Evolutionary conservation across 116 monocot genomes (phyloP), one percentile per base, ranked within the genome.

Genomic region (Dioscorea cayenensis): DNA sequence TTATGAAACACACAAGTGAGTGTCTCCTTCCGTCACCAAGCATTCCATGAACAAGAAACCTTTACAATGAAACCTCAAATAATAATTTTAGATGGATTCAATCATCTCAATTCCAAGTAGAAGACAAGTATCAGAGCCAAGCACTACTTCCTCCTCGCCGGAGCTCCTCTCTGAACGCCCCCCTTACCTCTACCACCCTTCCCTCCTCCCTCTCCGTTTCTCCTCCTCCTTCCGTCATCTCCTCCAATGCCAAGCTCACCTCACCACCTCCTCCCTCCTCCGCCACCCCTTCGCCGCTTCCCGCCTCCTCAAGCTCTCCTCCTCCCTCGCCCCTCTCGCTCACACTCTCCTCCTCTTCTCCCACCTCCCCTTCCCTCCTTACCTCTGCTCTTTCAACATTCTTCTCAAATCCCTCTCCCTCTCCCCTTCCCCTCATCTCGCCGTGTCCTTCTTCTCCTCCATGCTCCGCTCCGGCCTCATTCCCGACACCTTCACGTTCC

Each of bases 401-500:
- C 66, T 76, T 38, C 66, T 81, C 69, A 48, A 76, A 49, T 4
- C 20, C 38, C 51, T 66, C 73, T 28, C 64, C 28, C 28, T 17
- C 28, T 25, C 59, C n/a, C 69, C 68, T 35, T 51, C 9, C 48
- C 21, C 43, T 11, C 43, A 43, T 8, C 43, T 43, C 43, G 78
- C 73, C 48, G 73, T 50, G 49, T 72, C 71, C 52, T 78, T 60
- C 81, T 78, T 68, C 66, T 70, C 64, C 63, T n/a, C 23, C 23
- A 62, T 51, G 59, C 66, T 14, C 82, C 82, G 43, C 43, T 43
- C 43, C 5, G 43, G 43, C 17, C 12, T 11, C 14, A 17, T 14
- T 12, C 81, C 82, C 61, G 69, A 78, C 68, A 43, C 71, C 64
- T 81, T 81, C 76, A 79, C 75, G 64, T 65, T 76, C 67, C 78